Conservation (phyloP, 352 stramenopile genomes). For the Aphanomyces euteiches region DNA sequence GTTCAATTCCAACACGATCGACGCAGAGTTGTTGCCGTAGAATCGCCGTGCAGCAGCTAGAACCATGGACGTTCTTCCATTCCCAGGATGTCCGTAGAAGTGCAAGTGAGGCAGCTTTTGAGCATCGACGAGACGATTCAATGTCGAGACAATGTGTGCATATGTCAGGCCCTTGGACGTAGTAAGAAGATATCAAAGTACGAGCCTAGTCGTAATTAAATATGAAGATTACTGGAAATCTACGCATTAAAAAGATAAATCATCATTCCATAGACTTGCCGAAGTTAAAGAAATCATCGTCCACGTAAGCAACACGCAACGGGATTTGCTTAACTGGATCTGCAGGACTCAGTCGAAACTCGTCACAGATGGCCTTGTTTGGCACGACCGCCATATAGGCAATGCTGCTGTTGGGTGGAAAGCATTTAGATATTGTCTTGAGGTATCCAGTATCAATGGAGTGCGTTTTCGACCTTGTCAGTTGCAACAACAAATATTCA, state of each 20-base stretch:
- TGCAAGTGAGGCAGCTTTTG: slow-evolving; percentile 96
- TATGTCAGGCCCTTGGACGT: too few species aligned
- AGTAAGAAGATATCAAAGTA: too few species aligned
- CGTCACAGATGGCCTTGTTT: background rate
- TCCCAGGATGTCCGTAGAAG: slow-evolving; percentile 96
- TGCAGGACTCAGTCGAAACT: background rate
- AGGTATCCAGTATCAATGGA: background rate
- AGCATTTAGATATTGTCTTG: background rate
- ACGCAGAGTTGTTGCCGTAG: slow-evolving; percentile 92
- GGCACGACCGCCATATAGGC: background rate
- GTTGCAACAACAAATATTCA: slow-evolving; percentile 6
- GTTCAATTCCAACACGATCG: slow-evolving; percentile 97
- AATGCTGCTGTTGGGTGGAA: background rate
- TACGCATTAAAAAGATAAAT: too few species aligned
- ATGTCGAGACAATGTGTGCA: slow-evolving; percentile 94
- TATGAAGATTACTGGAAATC: too few species aligned
- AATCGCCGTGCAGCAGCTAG: slow-evolving; percentile 94
- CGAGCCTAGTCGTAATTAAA: too few species aligned
- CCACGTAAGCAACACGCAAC: background rate
- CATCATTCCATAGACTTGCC: background rate
- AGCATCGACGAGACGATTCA: slow-evolving; percentile 94
- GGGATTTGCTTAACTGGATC: background rate
- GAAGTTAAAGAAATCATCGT: slow-evolving; percentile 2
- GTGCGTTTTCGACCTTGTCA: background rate
- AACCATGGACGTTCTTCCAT: slow-evolving; percentile 97